These are phyloP conservation scores for Trichoderma sp. DNA, from an alignment of 2,329 filamentous ascomycete genomes.

Conservation along the genomic window DNA sequence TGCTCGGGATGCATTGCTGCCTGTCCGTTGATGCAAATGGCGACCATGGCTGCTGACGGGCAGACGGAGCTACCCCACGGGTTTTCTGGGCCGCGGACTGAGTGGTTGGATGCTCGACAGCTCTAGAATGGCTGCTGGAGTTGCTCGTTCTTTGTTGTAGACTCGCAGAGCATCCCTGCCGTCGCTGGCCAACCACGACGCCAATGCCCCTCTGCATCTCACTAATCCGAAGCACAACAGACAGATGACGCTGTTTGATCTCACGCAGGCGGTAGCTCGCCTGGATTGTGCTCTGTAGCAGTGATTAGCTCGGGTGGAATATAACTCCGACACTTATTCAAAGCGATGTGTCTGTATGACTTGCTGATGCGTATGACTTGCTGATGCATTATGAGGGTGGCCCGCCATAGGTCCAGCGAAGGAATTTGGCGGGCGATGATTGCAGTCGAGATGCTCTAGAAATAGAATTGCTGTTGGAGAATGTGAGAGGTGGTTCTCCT, in stretches of 20 bases:
- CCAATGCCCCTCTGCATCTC: not conserved
- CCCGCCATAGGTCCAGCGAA: not conserved
- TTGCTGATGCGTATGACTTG: not conserved
- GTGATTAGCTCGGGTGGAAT: not conserved
- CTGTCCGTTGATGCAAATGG: constrained; percentile 5
- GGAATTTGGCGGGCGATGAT: not conserved
- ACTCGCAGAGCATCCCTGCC: not conserved
- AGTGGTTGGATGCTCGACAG: not conserved
- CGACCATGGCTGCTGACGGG: not conserved
- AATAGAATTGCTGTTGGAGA: not conserved
- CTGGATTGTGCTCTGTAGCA: not conserved
- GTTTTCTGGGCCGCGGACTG: constrained; percentile 6
- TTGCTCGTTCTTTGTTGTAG: not conserved
- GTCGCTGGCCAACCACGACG: not conserved
- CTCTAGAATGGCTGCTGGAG: not conserved
- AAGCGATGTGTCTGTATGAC: not conserved
- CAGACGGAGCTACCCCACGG: not conserved
- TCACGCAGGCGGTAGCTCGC: not conserved
- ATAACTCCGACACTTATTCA: not conserved
- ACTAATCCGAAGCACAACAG: not conserved
- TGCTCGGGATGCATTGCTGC: constrained; percentile 16
- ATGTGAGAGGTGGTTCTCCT: not conserved
- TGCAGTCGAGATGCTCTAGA: not conserved
- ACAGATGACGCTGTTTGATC: not conserved
- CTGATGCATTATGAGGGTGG: not conserved